These are phyloP conservation scores for Cylindrotheca closterium DNA, from an alignment of 108 stramenopile species.

Conservation along the genomic window DNA sequence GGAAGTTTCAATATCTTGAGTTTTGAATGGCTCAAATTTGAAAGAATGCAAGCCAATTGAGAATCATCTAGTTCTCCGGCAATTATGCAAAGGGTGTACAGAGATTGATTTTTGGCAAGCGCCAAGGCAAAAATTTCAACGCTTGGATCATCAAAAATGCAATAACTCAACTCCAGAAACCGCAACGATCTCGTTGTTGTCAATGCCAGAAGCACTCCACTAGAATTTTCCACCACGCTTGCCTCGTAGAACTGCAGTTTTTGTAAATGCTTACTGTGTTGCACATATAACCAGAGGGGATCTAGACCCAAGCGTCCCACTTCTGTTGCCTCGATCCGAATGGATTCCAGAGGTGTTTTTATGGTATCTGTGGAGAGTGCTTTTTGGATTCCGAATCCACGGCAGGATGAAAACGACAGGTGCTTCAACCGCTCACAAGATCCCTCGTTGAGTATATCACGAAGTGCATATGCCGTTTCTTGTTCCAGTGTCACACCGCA, in stretches of 20 bases:
- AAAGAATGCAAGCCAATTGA: neutral
- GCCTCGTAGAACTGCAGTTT: constrained; percentile 4
- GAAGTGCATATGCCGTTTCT: neutral
- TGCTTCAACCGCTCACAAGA: neutral
- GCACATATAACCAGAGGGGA: constrained; percentile 1
- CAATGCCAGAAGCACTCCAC: neutral
- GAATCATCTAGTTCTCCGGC: constrained; percentile 16
- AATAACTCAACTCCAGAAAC: constrained; percentile 7
- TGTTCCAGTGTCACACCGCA: neutral
- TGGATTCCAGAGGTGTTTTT: neutral
- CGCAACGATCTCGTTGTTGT: constrained; percentile 2
- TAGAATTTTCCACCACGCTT: neutral
- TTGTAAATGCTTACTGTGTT: neutral
- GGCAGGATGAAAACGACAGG: neutral
- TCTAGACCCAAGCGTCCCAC: neutral
- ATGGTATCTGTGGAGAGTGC: neutral
- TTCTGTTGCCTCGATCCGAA: neutral
- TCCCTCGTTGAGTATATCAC: neutral
- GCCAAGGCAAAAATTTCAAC: neutral
- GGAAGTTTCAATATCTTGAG: constrained; percentile 4
- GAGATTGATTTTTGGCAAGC: constrained; percentile 5
- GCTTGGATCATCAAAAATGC: constrained; percentile 1
- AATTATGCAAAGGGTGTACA: neutral
- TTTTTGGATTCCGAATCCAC: constrained; percentile 1
- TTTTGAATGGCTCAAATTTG: constrained; percentile 1